A percentile compares a stretch with the other conserved stretches of the same genome.
These are phyloP conservation scores for Candida boleticola DNA, from an alignment of 805 yeast species.

Conservation along the genomic window DNA sequence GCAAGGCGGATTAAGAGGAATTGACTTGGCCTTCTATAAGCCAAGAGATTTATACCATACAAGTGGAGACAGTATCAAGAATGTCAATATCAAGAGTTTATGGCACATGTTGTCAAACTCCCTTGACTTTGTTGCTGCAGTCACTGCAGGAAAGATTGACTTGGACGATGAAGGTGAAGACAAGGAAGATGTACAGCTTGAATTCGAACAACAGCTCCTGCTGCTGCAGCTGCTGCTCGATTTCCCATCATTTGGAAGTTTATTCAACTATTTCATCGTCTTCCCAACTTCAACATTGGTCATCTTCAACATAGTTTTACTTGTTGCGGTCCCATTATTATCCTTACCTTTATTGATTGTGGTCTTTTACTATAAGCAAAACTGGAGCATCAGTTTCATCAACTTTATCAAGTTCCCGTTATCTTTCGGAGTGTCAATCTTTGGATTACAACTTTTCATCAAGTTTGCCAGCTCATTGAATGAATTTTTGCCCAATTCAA, in stretches of 20 bases:
- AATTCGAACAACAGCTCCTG: neutral
- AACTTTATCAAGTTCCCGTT: slow-evolving; percentile 58
- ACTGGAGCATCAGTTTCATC: slow-evolving; percentile 44
- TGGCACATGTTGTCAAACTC: slow-evolving; percentile 84
- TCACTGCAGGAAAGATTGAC: slow-evolving; percentile 32
- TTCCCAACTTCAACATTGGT: slow-evolving; percentile 50
- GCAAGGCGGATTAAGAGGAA: slow-evolving; percentile 68
- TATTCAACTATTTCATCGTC: slow-evolving; percentile 59
- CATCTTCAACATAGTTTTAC: slow-evolving; percentile 49
- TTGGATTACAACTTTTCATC: slow-evolving; percentile 23
- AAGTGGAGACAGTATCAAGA: slow-evolving; percentile 61
- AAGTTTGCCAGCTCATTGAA: slow-evolving; percentile 19
- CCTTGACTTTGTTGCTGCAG: slow-evolving; percentile 51
- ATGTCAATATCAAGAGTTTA: slow-evolving; percentile 63
- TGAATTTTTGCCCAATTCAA: slow-evolving; percentile 40
- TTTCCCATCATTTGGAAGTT: slow-evolving; percentile 62
- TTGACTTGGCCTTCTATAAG: slow-evolving; percentile 85
- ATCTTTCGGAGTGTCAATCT: slow-evolving; percentile 46
- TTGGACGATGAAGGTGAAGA: slow-evolving; percentile 28
- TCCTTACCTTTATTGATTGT: slow-evolving; percentile 45
- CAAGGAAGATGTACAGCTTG: slow-evolving; percentile 11
- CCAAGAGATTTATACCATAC: slow-evolving; percentile 88
- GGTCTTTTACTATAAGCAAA: slow-evolving; percentile 45
- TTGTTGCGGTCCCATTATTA: slow-evolving; percentile 56
- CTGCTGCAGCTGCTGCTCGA: slow-evolving; percentile 12